phyloP scores from a whole-genome alignment of 352 stramenopile genomes.

The Pythium rishiriense region DNA sequence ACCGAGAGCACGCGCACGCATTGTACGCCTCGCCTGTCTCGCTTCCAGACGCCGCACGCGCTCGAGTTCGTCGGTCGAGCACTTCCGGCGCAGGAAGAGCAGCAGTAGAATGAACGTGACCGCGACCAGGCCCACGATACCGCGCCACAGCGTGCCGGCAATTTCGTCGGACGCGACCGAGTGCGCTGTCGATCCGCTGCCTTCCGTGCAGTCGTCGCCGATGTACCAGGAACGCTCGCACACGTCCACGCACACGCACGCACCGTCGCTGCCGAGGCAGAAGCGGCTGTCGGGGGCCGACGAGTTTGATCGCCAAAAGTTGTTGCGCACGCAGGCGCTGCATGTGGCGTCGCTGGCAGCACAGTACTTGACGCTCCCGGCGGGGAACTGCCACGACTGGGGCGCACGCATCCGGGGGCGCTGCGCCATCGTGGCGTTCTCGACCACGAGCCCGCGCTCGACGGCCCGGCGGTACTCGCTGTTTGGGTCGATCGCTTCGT shows the following conservation, averaged over 20 bases:
- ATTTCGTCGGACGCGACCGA: not conserved
- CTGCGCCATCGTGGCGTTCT: slow-evolving; percentile 6
- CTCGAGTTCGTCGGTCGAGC: not conserved
- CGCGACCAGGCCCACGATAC: slow-evolving; percentile 6
- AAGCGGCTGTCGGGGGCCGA: slow-evolving; percentile 16
- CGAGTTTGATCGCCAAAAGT: slow-evolving; percentile 14
- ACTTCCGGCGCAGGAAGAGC: slow-evolving; percentile 7
- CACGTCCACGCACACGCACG: slow-evolving; percentile 16
- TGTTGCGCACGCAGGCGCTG: not conserved
- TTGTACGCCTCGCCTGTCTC: no score
- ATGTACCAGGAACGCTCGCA: slow-evolving; percentile 8
- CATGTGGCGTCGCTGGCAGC: slow-evolving; percentile 3
- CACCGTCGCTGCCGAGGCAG: slow-evolving; percentile 12
- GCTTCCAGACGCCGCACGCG: not conserved
- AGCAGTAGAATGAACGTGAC: slow-evolving; percentile 8
- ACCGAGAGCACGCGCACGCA: no score
- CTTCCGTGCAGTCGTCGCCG: not conserved
- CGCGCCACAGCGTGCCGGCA: slow-evolving; percentile 1
- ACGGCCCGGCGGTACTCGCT: slow-evolving; percentile 4
- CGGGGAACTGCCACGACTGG: slow-evolving; percentile 20
- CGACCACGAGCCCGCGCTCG: not conserved
- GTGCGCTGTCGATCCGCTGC: not conserved
- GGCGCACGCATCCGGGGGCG: not conserved
- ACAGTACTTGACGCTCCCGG: slow-evolving; percentile 7
- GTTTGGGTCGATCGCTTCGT: slow-evolving; percentile 6